phyloP scores from a whole-genome alignment of 306 rosid species.

The Gynostemma pentaphyllum region DNA sequence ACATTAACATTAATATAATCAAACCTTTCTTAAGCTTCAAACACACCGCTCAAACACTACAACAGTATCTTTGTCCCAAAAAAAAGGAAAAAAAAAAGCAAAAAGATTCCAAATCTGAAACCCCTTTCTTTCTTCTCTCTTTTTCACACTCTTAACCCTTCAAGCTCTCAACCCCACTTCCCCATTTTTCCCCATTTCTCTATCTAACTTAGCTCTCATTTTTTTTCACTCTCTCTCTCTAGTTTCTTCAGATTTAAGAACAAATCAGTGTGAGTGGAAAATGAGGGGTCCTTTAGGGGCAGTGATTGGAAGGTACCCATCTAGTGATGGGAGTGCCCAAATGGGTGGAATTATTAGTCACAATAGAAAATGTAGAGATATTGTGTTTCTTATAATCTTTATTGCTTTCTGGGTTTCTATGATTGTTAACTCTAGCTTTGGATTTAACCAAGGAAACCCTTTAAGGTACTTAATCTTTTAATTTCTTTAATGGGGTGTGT shows the following conservation, averaged over 20 bases:
- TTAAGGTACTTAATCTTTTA: slow-evolving; percentile 39
- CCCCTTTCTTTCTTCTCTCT: slow-evolving; percentile 9
- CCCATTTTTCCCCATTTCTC: slow-evolving; percentile 8
- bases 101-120: slow-evolving; percentile 45
- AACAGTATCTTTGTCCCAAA: slow-evolving; percentile 36
- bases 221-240: slow-evolving; percentile 8
- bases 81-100: slow-evolving; percentile 1
- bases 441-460: slow-evolving; percentile 82
- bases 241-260: slow-evolving; percentile 11
- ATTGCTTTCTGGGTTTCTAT: slow-evolving; percentile 87
- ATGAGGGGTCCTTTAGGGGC: slow-evolving; percentile 97
- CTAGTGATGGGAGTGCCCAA: slow-evolving; percentile 81
- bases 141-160: slow-evolving; percentile 10
- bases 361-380: slow-evolving; percentile 78
- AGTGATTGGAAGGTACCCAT: slow-evolving; percentile 78
- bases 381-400: slow-evolving; percentile 59
- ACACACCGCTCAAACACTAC: slow-evolving; percentile 2
- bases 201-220: slow-evolving; percentile 23
- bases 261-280: slow-evolving; percentile 6
- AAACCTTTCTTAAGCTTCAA: not conserved
- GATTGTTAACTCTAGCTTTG: slow-evolving; percentile 97
- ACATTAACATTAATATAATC: too few relatives aligned
- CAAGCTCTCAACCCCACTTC: not conserved
- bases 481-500: slow-evolving; percentile 12
- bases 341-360: slow-evolving; percentile 71